Evolutionary conservation across 805 yeast genomes (phyloP), one percentile per base, ranked within the genome.

Genomic region (Metschnikowia similis): DNA sequence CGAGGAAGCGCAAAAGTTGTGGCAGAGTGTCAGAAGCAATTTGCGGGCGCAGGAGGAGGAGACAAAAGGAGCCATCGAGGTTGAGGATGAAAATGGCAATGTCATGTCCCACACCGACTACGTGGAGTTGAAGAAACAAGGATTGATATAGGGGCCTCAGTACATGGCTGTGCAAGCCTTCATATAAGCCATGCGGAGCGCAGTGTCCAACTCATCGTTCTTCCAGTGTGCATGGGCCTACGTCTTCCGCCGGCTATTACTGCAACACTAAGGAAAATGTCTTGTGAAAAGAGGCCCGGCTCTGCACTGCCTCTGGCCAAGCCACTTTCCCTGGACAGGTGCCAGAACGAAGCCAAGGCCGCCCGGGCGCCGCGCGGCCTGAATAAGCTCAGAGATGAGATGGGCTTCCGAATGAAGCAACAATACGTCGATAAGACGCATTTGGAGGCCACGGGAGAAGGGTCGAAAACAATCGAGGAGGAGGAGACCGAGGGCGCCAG

Each of bases 51-150:
- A 66, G 46, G 72, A 73, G 31, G 70, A 70, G 26, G 71, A 75
- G 47, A 63, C 60, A 41, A 87, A 84, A 54, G 72, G 75, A 47
- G 80, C 82, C 1, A 76, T 85, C 10, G 96, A 94, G 65, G 87
- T 91, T 34, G 98, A 92, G 64, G 98, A 94, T 62, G 85, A 81
- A 1, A 90, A 89, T 14, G 99, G 98, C 9, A 92, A 94, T 62
- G 96, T 89, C 13, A 86, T 92, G 95, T 80, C 86, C 32, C 85
- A 83, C 57, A 81, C 82, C 57, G 91, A 89, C 39, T 92, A 88
- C 66, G 76, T 83, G 16, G 97, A 94, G 56, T 74, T 92, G 63
- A 87, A 89, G 67, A 85, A 81, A 56, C 98, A 92, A 69, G 98
- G 97, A 0, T 71, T 92, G 45, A 58, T 89, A 30, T 90, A 69